phyloP scores from a whole-genome alignment of 495 filamentous ascomycete genomes.

The Rhypophila decipiens region DNA sequence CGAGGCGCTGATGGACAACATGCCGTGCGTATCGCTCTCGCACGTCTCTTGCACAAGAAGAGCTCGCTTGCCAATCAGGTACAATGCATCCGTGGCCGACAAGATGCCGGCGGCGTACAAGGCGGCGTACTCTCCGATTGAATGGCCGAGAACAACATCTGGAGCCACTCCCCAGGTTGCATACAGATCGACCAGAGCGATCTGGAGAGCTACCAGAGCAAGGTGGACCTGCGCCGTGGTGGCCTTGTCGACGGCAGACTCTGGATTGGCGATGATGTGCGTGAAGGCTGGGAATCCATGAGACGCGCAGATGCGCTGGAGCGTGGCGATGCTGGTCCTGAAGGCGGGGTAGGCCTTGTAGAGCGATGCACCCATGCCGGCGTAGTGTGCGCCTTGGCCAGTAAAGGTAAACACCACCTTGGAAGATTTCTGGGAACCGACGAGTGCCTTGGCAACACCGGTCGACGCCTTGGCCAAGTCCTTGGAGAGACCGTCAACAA shows the following conservation, averaged over 20 bases:
- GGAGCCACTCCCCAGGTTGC: slow-evolving; percentile 64
- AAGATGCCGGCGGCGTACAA: slow-evolving; percentile 62
- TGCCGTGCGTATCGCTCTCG: slow-evolving; percentile 51
- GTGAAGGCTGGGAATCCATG: background rate
- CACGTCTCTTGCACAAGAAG: slow-evolving; percentile 55
- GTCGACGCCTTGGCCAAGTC: background rate
- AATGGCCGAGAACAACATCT: slow-evolving; percentile 72
- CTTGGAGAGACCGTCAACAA: slow-evolving; percentile 1
- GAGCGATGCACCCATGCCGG: slow-evolving; percentile 59
- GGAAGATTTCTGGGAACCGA: slow-evolving; percentile 23
- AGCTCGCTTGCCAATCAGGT: slow-evolving; percentile 63
- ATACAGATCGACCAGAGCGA: slow-evolving; percentile 79
- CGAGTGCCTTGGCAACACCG: background rate
- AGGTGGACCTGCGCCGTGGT: slow-evolving; percentile 62
- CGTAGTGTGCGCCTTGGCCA: slow-evolving; percentile 56
- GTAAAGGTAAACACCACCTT: slow-evolving; percentile 53
- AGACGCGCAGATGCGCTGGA: background rate
- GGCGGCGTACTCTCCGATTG: slow-evolving; percentile 68
- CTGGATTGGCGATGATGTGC: background rate
- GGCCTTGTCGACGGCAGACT: background rate
- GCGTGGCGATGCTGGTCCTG: slow-evolving; percentile 26
- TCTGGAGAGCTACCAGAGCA: slow-evolving; percentile 67
- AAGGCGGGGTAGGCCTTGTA: slow-evolving; percentile 56
- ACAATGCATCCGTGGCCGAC: slow-evolving; percentile 58
- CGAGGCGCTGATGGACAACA: slow-evolving; percentile 39